phyloP scores from a whole-genome alignment of 2,329 filamentous ascomycete species.

The Fusarium heterosporum region DNA sequence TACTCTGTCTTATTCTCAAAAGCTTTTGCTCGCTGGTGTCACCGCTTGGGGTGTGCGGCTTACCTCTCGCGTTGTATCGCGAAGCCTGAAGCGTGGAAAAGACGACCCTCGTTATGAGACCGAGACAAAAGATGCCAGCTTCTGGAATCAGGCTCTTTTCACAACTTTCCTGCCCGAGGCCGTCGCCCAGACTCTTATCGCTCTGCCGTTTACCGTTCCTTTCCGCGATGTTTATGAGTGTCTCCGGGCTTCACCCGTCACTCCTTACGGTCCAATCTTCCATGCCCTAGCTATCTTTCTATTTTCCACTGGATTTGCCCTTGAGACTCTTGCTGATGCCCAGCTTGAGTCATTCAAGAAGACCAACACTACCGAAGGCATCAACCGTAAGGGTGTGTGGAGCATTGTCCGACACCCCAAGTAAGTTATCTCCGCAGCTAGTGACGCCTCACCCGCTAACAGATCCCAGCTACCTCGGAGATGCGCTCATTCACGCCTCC shows the following conservation, averaged over 20 bases:
- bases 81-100: slow-evolving; percentile 12
- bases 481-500: slow-evolving; percentile 5
- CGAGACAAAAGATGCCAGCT: slow-evolving; percentile 1
- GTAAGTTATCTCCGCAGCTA: neutral
- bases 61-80: neutral
- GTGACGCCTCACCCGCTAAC: neutral
- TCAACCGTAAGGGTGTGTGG: slow-evolving; percentile 19
- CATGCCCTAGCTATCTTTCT: slow-evolving; percentile 5
- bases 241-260: slow-evolving; percentile 7
- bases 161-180: slow-evolving; percentile 17
- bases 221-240: slow-evolving; percentile 11
- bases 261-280: neutral
- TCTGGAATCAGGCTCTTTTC: slow-evolving; percentile 16
- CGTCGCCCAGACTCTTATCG: slow-evolving; percentile 18
- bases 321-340: slow-evolving; percentile 8
- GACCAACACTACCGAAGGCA: neutral
- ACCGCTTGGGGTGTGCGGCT: slow-evolving; percentile 18
- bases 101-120: slow-evolving; percentile 15
- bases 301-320: slow-evolving; percentile 6
- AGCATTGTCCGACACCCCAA: slow-evolving; percentile 30
- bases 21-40: slow-evolving; percentile 10
- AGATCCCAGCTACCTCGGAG: slow-evolving; percentile 1
- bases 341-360: slow-evolving; percentile 26
- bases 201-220: slow-evolving; percentile 19
- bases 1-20: neutral